Conservation (phyloP, 75 land plant genomes). For the Pinus taeda region DNA sequence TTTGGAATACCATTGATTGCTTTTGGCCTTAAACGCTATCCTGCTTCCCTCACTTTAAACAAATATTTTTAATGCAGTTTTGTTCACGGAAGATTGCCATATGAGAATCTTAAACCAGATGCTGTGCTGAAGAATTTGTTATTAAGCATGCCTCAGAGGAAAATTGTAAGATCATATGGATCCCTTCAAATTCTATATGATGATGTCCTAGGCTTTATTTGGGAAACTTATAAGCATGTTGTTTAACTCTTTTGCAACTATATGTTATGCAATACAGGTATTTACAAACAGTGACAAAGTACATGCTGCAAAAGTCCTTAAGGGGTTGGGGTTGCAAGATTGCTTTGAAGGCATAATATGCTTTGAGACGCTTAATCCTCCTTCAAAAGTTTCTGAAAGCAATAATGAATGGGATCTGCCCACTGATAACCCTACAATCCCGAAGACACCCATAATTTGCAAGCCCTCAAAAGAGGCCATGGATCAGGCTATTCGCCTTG, state of each 20-base stretch:
- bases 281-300: conserved; percentile 76
- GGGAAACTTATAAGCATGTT: background rate
- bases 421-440: conserved; percentile 11
- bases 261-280: conserved; percentile 27
- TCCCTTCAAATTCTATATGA: background rate
- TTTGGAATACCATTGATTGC: background rate
- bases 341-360: conserved; percentile 83
- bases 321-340: conserved; percentile 70
- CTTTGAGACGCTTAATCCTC: conserved; percentile 79
- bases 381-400: conserved; percentile 17
- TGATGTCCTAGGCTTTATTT: background rate
- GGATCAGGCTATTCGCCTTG: conserved; percentile 56
- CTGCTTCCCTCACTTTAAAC: background rate
- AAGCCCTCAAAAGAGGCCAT: conserved; percentile 68
- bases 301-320: conserved; percentile 65
- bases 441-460: conserved; percentile 66
- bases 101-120: conserved; percentile 74
- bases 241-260: background rate
- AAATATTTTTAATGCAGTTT: conserved; percentile 29
- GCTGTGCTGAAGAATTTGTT: conserved; percentile 53
- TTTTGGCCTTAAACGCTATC: background rate
- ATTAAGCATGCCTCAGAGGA: conserved; percentile 64
- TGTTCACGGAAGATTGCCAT: conserved; percentile 83
- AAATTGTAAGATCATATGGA: conserved; percentile 46
- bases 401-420: background rate